Evolutionary conservation across 2,329 filamentous ascomycete genomes (phyloP).

Genomic region (Purpureocillium takamizusanense): DNA sequence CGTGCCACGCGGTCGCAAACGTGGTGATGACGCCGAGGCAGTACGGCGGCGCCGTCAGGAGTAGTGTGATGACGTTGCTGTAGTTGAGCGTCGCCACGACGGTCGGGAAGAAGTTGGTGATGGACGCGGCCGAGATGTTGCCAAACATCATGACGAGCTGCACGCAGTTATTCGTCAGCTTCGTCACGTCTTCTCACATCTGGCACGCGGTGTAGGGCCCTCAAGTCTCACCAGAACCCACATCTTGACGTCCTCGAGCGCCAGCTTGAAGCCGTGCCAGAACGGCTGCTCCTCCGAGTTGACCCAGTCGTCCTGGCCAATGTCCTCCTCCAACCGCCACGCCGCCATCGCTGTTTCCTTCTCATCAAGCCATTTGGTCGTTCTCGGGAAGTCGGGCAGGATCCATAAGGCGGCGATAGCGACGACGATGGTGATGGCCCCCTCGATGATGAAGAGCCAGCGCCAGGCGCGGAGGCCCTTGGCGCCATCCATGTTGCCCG

Average conservation of each 20-base stretch:
- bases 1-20: slow-evolving; percentile 59
- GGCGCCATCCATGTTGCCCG: slow-evolving; percentile 50
- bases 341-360: slow-evolving; percentile 46
- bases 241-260: slow-evolving; percentile 50
- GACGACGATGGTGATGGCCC: slow-evolving; percentile 52
- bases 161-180: slow-evolving; percentile 1
- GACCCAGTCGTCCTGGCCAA: slow-evolving; percentile 55
- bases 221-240: slow-evolving; percentile 40
- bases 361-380: slow-evolving; percentile 29
- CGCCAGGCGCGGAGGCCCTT: slow-evolving; percentile 55
- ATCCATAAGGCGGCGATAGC: slow-evolving; percentile 47
- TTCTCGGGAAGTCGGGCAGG: slow-evolving; percentile 35
- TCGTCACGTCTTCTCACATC: too few relatives aligned
- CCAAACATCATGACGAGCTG: slow-evolving; percentile 48
- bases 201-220: background rate
- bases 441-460: slow-evolving; percentile 51
- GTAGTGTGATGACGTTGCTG: slow-evolving; percentile 46
- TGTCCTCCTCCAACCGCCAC: slow-evolving; percentile 55
- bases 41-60: slow-evolving; percentile 58
- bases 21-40: slow-evolving; percentile 53
- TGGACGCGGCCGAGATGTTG: slow-evolving; percentile 45
- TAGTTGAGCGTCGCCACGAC: slow-evolving; percentile 63
- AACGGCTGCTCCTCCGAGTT: slow-evolving; percentile 46
- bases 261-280: slow-evolving; percentile 43
- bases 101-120: slow-evolving; percentile 63